Evolutionary conservation across 1,284 basidiomycete species (phyloP).

Genomic region (Puccinia triticina): DNA sequence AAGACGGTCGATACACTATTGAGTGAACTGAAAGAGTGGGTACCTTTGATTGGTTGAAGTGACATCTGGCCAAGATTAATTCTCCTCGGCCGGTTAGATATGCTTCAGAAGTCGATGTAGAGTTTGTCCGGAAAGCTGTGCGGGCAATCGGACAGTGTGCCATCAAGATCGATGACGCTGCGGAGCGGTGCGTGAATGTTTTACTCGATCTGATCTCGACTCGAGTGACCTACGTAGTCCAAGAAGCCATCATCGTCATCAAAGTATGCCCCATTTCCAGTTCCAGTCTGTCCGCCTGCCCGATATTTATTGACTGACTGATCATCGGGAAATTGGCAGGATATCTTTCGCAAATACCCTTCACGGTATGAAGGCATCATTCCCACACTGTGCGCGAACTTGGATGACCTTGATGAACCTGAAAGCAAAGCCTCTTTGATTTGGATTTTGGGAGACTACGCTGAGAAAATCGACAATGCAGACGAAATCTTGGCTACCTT

Average conservation of each 20-base stretch:
- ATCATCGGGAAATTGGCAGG: conserved; percentile 60
- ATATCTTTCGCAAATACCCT: conserved; percentile 96
- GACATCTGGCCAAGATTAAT: conserved; percentile 6
- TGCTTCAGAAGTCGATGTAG: conserved; percentile 95
- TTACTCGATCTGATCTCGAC: conserved; percentile 87
- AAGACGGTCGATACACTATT: conserved; percentile 89
- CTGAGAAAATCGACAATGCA: conserved; percentile 91
- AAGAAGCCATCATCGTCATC: conserved; percentile 95
- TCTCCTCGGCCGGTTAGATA: conserved; percentile 67
- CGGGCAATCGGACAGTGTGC: conserved; percentile 95
- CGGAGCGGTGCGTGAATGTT: conserved; percentile 85
- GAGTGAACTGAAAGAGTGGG: conserved; percentile 92
- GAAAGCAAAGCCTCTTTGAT: conserved; percentile 96
- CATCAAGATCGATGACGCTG: conserved; percentile 90
- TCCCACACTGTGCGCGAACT: conserved; percentile 86
- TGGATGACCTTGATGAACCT: conserved; percentile 90
- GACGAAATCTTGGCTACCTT: conserved; percentile 93
- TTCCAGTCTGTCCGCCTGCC: neutral
- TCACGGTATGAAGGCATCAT: conserved; percentile 96
- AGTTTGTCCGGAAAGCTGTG: conserved; percentile 96
- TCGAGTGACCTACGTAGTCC: conserved; percentile 93
- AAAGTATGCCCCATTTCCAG: conserved; percentile 62
- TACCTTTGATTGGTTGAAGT: conserved; percentile 14
- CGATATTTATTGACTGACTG: neutral
- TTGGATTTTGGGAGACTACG: conserved; percentile 98